Evolutionary conservation across 306 rosid genomes (phyloP).

Genomic region (Rosa lucieae): DNA sequence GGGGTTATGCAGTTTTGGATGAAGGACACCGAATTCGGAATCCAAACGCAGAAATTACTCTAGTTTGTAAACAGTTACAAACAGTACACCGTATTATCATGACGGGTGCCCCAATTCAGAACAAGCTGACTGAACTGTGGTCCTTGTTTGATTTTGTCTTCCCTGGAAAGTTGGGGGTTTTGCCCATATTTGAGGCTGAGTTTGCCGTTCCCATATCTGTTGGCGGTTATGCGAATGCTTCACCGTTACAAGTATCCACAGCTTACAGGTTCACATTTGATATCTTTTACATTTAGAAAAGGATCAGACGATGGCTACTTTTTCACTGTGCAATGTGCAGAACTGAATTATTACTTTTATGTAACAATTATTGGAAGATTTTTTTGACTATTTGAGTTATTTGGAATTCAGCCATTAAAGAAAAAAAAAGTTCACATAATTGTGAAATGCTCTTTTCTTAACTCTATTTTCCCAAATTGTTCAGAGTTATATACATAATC

Average conservation of each 20-base stretch:
- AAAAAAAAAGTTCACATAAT: neutral
- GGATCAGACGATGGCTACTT: neutral
- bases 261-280: conserved; percentile 73
- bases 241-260: conserved; percentile 96
- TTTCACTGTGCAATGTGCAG: neutral
- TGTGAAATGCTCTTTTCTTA: neutral
- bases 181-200: conserved; percentile 97
- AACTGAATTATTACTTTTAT: neutral
- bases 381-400: neutral
- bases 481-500: neutral
- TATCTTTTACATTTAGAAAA: neutral
- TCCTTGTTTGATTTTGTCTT: conserved; percentile 99
- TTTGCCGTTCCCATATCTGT: conserved; percentile 96
- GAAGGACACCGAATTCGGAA: conserved; percentile 96
- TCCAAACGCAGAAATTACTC: conserved; percentile 92
- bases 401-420: neutral
- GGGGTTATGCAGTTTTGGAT: conserved; percentile 94
- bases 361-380: neutral
- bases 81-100: conserved; percentile 92
- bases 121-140: conserved; percentile 90
- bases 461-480: conserved; percentile 3
- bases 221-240: conserved; percentile 98
- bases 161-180: conserved; percentile 97
- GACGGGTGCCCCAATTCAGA: conserved; percentile 99
- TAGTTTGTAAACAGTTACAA: conserved; percentile 92